Base-by-base conservation (phyloP, 140 eudicot genomes). In the Stevia rebaudiana region DNA sequence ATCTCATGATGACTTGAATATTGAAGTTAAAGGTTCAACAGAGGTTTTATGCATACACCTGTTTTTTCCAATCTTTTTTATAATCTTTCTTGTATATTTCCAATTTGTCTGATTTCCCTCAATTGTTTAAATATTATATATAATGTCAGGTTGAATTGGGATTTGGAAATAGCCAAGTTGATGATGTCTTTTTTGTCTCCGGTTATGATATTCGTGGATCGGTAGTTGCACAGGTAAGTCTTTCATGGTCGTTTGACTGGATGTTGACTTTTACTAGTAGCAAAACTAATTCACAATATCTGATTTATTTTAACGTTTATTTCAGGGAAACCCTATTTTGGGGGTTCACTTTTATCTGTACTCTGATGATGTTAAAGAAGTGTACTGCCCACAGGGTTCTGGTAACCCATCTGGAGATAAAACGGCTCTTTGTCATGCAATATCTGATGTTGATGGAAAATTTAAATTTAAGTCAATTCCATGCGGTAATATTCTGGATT, bases 271-370 rank as follows among this genome's bases (percentile, higher is more conserved):
- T 15, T 48, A 36, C 58, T 64, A 53, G 58, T 28, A 63, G 28
- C 58, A 42, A 67, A 61, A 65, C 57, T 79, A 42, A 75, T 65
- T 31, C 71, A 54, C 55, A 17, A 43, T 44, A 17, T 68, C 30
- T 58, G 15, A n/a, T n/a, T n/a, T n/a, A n/a, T n/a, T n/a, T 62
- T 31, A 43, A 54, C 64, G 16, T 49, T n/a, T n/a, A 19, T 58
- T 58, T 65, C 72, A 92, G 98, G 95, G 96, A 75, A 92, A 88
- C 69, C 98, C 98, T 19, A 88, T 92, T 65, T 65, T 92, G 80
- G 98, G 98, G 70, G 98, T 92, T 79, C 92, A 92, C 76, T 75
- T 92, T 70, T 92, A 92, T 63, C 82, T 92, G 61, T 83, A 85
- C 79, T 92, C 98, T 12, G 82, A 88, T 59, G 96, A 92, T 79